Conservation (phyloP, 2,329 filamentous ascomycete species). For the Acrocalymma vagum region DNA sequence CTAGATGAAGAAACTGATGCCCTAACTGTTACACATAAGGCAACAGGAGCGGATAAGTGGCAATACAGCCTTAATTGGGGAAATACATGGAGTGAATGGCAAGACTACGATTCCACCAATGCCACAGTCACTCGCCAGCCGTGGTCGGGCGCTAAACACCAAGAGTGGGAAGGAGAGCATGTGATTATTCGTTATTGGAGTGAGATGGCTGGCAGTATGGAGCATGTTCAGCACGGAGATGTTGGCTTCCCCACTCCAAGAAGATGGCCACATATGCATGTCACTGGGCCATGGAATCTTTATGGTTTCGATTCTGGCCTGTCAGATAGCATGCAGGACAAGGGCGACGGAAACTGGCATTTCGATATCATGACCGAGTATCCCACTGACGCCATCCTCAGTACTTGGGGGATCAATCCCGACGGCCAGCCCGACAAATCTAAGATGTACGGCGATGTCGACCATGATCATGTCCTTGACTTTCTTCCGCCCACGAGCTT, state of each 20-base stretch:
- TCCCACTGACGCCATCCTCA: conserved; percentile 69
- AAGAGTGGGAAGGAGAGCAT: conserved; percentile 69
- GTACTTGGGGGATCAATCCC: conserved; percentile 72
- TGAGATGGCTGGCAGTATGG: conserved; percentile 65
- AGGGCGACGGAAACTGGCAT: conserved; percentile 62
- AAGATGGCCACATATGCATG: conserved; percentile 69
- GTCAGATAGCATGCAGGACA: conserved; percentile 60
- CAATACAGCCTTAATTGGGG: conserved; percentile 71
- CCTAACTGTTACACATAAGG: conserved; percentile 65
- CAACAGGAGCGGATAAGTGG: conserved; percentile 68
- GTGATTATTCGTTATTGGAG: conserved; percentile 72
- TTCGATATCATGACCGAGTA: conserved; percentile 71
- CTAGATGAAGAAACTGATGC: conserved; percentile 49
- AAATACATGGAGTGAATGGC: conserved; percentile 67
- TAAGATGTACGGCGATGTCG: conserved; percentile 68
- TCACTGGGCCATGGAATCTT: conserved; percentile 69
- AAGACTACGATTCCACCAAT: conserved; percentile 62
- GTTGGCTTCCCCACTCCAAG: conserved; percentile 52
- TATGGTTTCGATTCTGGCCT: conserved; percentile 71
- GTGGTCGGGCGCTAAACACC: conserved; percentile 67
- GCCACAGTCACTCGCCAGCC: conserved; percentile 56
- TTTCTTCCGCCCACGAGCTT: conserved; percentile 68
- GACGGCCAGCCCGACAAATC: conserved; percentile 69
- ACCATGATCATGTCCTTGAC: conserved; percentile 68
- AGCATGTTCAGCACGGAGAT: conserved; percentile 69